Evolutionary conservation across 306 rosid genomes (phyloP), one percentile per base, ranked within the genome.

Genomic region (Lupinus albus): DNA sequence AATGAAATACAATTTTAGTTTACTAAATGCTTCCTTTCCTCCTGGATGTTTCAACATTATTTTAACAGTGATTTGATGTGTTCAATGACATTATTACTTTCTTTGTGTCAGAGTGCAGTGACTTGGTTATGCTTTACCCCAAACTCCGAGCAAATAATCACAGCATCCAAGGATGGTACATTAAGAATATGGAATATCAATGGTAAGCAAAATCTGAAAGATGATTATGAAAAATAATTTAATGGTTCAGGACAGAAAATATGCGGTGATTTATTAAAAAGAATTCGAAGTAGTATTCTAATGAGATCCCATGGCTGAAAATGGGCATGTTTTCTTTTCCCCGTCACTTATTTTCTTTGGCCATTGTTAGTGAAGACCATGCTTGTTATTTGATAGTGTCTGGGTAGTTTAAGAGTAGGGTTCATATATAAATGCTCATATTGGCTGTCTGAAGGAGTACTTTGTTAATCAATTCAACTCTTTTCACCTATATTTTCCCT

Each of bases 151-250:
- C 86, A 83, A 79, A 87, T 94, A 62, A 91, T 94, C 84, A 94
- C 99, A 41, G 88, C 95, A 48, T 94, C 99, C 46, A 94, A 91
- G 86, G 99, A 94, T 79, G 95, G 88, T 68, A 79, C 96, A 13
- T 75, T 94, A 38, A 91, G 99, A 84, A 78, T 90, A 65, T 94
- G 99, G 99, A 94, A 94, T 75, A 94, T 94, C 84, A 94, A 91
- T 75, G 99, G 99, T 94, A 77, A 36, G 83, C 62, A 25, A 35
- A 53, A 46, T 47, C 54, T 58, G 8, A 11, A 44, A 46, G 54
- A 42, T 67, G 70, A 30, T 46, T 70, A 55, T 70, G 57, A 11
- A n/a, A 58, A 51, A n/a, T 59, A 35, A 49, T 35, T 55, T 32
- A 38, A 20, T 32, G 3, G 20, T 41, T 68, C 8, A 46, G 11